Base-by-base conservation (phyloP, 2,329 filamentous ascomycete species). In the Aspergillus proliferans region DNA sequence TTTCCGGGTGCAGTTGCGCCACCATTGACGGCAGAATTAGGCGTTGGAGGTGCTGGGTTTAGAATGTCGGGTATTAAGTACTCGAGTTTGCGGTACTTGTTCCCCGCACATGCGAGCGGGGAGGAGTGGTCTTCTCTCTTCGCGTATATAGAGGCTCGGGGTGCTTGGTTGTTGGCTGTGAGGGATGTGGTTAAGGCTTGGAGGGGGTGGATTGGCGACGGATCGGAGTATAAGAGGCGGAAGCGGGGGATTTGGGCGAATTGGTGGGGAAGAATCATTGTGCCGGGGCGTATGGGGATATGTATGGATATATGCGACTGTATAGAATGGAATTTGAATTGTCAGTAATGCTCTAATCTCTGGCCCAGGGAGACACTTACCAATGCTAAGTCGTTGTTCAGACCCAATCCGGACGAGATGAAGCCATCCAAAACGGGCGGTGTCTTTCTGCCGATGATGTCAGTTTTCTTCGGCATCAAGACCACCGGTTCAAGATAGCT, bases 51-150 rank as follows among this genome's bases (percentile, higher is more conserved):
- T 1, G 10, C 39, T 9, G 43, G n/a, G 40, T 56, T 54, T 18
- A 65, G 56, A 14, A 69, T 66, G 39, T 69, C 64, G 0, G 66
- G 66, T 4, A 67, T 52, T 38, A 69, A 62, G 51, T 69, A 69
- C 53, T 69, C 66, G 28, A 69, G 57, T 52, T 69, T 69, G 47
- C 66, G 64, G 55, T 69, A 69, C 57, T 69, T 69, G 56, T 69
- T 69, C 12, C 66, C 66, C 24, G 65, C 51, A 47, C 60, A 64
- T 44, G 65, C 59, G 26, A 69, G 58, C 6, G 65, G 64, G 15
- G 64, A 61, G 45, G 57, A 54, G 38, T 68, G 66, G 55, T 69
- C 66, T 58, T 69, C 66, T 24, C 66, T 58, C 54, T 69, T 69
- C 43, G 57, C 48, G 56, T 58, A 63, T 45, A 69, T 47, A 43